Percentiles rank a stretch among this genome's conserved stretches.
These are phyloP conservation scores for Colletotrichum filicis DNA, from an alignment of 2,329 filamentous ascomycete genomes.

Conservation along the genomic window DNA sequence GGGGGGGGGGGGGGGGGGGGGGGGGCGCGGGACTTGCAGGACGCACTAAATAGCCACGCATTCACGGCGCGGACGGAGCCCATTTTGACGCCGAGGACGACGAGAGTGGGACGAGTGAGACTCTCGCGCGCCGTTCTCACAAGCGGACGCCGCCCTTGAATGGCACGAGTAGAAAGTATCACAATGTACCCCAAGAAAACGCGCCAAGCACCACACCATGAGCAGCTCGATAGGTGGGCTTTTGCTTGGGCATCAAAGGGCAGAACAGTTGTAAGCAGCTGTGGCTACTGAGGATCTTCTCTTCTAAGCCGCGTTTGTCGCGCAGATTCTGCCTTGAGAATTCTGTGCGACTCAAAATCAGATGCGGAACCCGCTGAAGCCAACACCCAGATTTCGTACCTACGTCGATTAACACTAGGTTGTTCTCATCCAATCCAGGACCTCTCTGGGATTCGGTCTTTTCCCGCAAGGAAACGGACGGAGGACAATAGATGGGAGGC, in stretches of 20 bases:
- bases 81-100: constrained; percentile 23
- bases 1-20: constrained; percentile 18
- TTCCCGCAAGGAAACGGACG: constrained; percentile 20
- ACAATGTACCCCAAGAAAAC: not conserved
- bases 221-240: not conserved
- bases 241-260: not conserved
- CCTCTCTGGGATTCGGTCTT: not conserved
- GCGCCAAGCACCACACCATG: not conserved
- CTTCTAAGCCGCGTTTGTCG: not conserved
- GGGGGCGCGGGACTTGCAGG: not conserved
- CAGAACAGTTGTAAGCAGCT: not conserved
- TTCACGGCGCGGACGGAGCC: constrained; percentile 7
- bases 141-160: not conserved
- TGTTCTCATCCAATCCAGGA: constrained; percentile 21
- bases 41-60: constrained; percentile 9
- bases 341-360: constrained; percentile 9
- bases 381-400: constrained; percentile 9
- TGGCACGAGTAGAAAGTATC: not conserved
- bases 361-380: not conserved
- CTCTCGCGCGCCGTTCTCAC: constrained; percentile 19
- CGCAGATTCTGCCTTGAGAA: not conserved
- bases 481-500: constrained; percentile 24
- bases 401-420: not conserved
- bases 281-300: not conserved
- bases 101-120: constrained; percentile 9